These are phyloP conservation scores for Caloboletus firmus DNA, from an alignment of 1,284 basidiomycete species.

Conservation along the genomic window DNA sequence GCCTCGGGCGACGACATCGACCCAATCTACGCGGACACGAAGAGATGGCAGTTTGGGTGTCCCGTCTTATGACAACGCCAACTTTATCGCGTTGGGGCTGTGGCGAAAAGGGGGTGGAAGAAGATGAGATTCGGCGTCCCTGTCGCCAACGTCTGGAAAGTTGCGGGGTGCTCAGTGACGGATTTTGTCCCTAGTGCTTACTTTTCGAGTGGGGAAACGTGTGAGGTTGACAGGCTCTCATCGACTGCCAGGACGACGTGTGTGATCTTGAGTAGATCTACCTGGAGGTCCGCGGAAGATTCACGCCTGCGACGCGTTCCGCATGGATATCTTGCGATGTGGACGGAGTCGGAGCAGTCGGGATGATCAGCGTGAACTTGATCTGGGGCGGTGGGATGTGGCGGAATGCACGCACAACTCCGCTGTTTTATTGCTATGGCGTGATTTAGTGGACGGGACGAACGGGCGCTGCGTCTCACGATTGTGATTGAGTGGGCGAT, in stretches of 20 bases:
- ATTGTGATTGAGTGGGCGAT: slow-evolving; percentile 9
- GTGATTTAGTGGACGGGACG: slow-evolving; percentile 9
- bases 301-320: slow-evolving; percentile 27
- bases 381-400: slow-evolving; percentile 28
- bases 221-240: slow-evolving; percentile 17
- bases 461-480: background rate
- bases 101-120: slow-evolving; percentile 34
- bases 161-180: background rate
- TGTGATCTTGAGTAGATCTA: slow-evolving; percentile 31
- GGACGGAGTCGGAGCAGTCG: slow-evolving; percentile 31
- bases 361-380: slow-evolving; percentile 27
- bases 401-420: slow-evolving; percentile 19
- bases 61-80: slow-evolving; percentile 9
- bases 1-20: slow-evolving; percentile 14
- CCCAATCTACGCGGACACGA: slow-evolving; percentile 9
- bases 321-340: slow-evolving; percentile 37
- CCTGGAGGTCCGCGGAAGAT: slow-evolving; percentile 35
- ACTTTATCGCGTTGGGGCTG: slow-evolving; percentile 13
- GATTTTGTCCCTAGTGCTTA: slow-evolving; percentile 20
- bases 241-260: slow-evolving; percentile 24
- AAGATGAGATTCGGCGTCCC: slow-evolving; percentile 20
- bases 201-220: slow-evolving; percentile 24
- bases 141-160: slow-evolving; percentile 11
- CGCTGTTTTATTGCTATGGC: slow-evolving; percentile 19
- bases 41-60: slow-evolving; percentile 3